Evolutionary conservation across 2,329 filamentous ascomycete species (phyloP).

Genomic region (Colletotrichum eleusines): DNA sequence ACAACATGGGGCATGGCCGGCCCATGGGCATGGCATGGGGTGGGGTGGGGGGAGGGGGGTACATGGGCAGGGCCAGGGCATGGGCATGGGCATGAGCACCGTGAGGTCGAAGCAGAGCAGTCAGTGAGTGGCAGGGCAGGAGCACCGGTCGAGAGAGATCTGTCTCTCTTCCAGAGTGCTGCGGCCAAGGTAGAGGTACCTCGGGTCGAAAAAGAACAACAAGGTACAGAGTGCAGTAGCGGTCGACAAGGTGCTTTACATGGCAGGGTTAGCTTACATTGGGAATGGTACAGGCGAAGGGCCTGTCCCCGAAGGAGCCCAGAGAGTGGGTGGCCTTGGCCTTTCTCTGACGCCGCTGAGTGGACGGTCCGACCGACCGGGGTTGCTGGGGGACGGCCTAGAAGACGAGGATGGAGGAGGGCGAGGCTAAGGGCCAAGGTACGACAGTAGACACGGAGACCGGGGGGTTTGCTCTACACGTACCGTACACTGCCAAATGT

Average conservation of each 20-base stretch:
- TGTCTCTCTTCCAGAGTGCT: not conserved
- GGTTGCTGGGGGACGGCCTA: constrained; percentile 12
- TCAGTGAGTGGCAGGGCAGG: not conserved
- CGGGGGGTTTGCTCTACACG: not conserved
- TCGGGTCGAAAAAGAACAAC: not conserved
- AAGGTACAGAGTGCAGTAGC: constrained; percentile 2
- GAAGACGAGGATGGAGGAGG: constrained; percentile 1
- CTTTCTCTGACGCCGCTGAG: constrained; percentile 28
- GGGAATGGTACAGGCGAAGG: constrained; percentile 36
- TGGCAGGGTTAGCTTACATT: constrained; percentile 40
- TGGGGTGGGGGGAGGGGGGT: not conserved
- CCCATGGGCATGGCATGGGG: constrained; percentile 7
- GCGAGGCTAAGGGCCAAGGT: constrained; percentile 22
- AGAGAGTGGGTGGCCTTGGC: constrained; percentile 37
- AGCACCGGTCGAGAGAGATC: not conserved
- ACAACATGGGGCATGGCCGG: constrained; percentile 18
- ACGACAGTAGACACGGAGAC: constrained; percentile 3
- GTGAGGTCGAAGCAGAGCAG: constrained; percentile 21
- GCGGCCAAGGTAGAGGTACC: constrained; percentile 4
- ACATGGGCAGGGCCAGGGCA: not conserved
- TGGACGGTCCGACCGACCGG: constrained; percentile 38
- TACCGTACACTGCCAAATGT: constrained; percentile 5
- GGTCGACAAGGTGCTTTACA: constrained; percentile 9
- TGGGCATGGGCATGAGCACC: constrained; percentile 15
- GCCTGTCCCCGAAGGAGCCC: constrained; percentile 27